Base-by-base conservation (phyloP, 139 green algal species). In the Zygnema circumcarinatum region DNA sequence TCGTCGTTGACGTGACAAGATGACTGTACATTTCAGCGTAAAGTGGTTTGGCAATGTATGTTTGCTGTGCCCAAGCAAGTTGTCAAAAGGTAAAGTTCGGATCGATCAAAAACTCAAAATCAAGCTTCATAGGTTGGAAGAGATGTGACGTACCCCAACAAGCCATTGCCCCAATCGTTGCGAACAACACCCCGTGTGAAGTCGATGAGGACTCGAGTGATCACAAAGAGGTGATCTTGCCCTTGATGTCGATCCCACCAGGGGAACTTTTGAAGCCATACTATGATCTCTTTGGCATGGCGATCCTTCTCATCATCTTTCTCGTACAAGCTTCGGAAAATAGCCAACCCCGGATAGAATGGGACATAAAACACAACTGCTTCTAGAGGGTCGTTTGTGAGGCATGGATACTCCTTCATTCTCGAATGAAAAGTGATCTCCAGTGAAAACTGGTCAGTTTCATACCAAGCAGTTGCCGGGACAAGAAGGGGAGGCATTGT, bases 391-490 rank as follows among this genome's bases (percentile, higher is more conserved):
- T 85, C 42, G 7, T 56, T 7, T 33, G 40, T 78, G 20, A 85
- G 32, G 78, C 78, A 85, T 2, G 35, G 52, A 38, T 85, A 75
- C 39, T 78, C n/a, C 22, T 42, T 38, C 78, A 85, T 85, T 33
- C 29, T 74, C 47, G 31, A 7, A 38, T 76, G 40, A 31, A 85
- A 76, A 1, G 56, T 21, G 2, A 85, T 76, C 22, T 85, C 78
- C 1, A 85, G 31, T 2, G 78, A 78, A 38, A 76, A 85, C 42
- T 85, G 78, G 2, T 85, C 40, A 36, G 78, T 85, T 35, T 85
- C 25, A 40, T 85, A 85, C 78, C 78, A 85, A 16, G 75, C 36
- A 25, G 35, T 25, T 42, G 3, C 35, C 36, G 69, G 69, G 7
- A 78, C 16, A 40, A 78, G 69, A 78, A 78, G 35, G 7, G 3